A percentile compares a stretch with the other conserved stretches of the same genome.
phyloP scores from a whole-genome alignment of 2,329 filamentous ascomycete species.

The Juglanconis sp. region DNA sequence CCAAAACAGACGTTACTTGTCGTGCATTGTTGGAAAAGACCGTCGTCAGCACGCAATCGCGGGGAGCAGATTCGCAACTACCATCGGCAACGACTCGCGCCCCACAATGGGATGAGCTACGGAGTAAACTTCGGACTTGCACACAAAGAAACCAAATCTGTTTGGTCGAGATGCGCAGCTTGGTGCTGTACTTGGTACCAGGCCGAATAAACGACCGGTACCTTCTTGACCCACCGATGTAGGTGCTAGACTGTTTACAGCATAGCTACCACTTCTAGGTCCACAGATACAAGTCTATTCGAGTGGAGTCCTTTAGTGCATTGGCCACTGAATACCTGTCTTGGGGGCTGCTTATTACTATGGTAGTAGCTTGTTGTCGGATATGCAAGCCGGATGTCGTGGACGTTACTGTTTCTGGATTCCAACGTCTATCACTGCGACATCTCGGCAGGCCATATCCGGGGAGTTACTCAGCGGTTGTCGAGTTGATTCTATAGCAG shows the following conservation, averaged over 20 bases:
- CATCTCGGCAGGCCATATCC: not conserved
- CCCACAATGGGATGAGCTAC: not conserved
- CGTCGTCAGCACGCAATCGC: slow-evolving; percentile 12
- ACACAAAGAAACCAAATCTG: not conserved
- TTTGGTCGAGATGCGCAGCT: too few species aligned
- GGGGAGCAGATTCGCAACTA: slow-evolving; percentile 11
- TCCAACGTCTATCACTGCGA: not conserved
- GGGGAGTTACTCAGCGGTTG: too few species aligned
- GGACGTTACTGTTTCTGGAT: not conserved
- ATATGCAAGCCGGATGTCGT: slow-evolving; percentile 13
- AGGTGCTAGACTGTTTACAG: too few species aligned
- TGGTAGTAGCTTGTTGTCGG: not conserved
- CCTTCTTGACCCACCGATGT: too few species aligned
- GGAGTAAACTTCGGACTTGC: not conserved
- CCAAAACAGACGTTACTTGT: not conserved
- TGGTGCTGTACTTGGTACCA: too few species aligned
- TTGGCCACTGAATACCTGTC: too few species aligned
- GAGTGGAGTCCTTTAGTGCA: too few species aligned
- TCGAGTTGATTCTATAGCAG: too few species aligned
- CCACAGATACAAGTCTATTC: too few species aligned
- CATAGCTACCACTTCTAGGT: too few species aligned
- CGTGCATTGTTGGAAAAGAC: not conserved
- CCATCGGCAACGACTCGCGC: not conserved
- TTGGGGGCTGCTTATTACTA: too few species aligned
- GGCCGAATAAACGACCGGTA: too few species aligned